Evolutionary conservation across 192 early-diverging fungal genomes (phyloP), one percentile per base, ranked within the genome.

Genomic region (Haplosporangium gracile): DNA sequence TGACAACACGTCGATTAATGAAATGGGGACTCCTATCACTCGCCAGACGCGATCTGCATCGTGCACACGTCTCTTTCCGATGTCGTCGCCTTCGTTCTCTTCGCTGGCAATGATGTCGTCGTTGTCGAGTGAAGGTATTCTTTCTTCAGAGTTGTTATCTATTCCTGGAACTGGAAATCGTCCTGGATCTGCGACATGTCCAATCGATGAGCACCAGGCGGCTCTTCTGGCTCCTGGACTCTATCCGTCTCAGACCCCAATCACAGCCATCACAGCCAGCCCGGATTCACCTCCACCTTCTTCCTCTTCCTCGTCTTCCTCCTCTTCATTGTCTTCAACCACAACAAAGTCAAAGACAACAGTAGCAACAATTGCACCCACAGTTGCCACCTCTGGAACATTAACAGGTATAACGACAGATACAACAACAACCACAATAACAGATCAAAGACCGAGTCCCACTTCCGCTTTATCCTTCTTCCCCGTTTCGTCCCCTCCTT

Each of bases 41-140:
- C 75, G 81, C 51, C 81, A 82, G 68, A 55, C 69, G 38, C 81
- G 81, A 47, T 82, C 81, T 0, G 81, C 53, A 34, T 82, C 81
- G 13, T 82, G 81, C 42, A 82, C 81, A 68, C 71, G 75, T 29
- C 72, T 76, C 10, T 82, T 77, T n/a, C 49, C 81, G 24, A 69
- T 82, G 10, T 65, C 81, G 10, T 69, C 74, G 42, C 26, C 76
- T 18, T 77, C 81, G 4, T 63, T 76, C 32, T 20, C 60, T 4
- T 65, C 60, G 13, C 4, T 65, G 60, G 26, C 60, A 29, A 65
- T 65, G 60, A 26, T 65, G 10, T 65, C 60, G 26, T 65, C 60
- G 55, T 26, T 26, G 60, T 26, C 60, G 2, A 29, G 26, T 15
- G 26, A 9, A 65, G 13, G 60, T 11, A 29, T 15, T 65, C 26